Evolutionary conservation across 2,329 filamentous ascomycete species (phyloP).

Genomic region (Fusarium nygamai): DNA sequence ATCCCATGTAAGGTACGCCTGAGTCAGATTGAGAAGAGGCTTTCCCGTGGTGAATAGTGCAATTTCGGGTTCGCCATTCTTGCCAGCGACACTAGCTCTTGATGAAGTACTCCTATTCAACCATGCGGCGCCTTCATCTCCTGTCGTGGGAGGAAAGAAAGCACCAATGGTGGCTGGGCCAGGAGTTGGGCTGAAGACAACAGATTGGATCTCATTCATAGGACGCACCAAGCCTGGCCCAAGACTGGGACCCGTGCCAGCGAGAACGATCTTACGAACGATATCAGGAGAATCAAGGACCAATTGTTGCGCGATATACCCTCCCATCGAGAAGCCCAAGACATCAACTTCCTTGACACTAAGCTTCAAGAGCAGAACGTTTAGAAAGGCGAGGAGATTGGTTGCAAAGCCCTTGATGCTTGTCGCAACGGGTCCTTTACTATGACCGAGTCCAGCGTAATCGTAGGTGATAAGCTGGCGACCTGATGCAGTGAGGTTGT

Average conservation of each 20-base stretch:
- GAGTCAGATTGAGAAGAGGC: not conserved
- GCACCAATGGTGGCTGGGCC: not conserved
- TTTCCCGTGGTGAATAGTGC: rapidly evolving
- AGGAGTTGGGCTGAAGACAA: not conserved
- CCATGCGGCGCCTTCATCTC: not conserved
- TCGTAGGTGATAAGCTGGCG: not conserved
- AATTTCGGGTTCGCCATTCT: not conserved
- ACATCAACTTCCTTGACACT: not conserved
- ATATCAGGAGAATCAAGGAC: not conserved
- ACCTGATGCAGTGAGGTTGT: not conserved
- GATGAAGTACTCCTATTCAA: not conserved
- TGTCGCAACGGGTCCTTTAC: not conserved
- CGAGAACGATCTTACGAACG: not conserved
- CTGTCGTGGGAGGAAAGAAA: not conserved
- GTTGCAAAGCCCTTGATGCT: not conserved
- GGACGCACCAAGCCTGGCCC: not conserved
- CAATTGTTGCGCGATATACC: not conserved
- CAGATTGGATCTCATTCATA: not conserved
- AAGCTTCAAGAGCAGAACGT: not conserved
- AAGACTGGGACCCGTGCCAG: not conserved
- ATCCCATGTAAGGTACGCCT: not conserved
- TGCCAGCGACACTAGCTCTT: rapidly evolving
- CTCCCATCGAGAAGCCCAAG: not conserved
- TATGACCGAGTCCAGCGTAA: not conserved
- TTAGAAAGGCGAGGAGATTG: not conserved